Evolutionary conservation across 257 asterid genomes (phyloP).

Genomic region (Cordia subcordata): DNA sequence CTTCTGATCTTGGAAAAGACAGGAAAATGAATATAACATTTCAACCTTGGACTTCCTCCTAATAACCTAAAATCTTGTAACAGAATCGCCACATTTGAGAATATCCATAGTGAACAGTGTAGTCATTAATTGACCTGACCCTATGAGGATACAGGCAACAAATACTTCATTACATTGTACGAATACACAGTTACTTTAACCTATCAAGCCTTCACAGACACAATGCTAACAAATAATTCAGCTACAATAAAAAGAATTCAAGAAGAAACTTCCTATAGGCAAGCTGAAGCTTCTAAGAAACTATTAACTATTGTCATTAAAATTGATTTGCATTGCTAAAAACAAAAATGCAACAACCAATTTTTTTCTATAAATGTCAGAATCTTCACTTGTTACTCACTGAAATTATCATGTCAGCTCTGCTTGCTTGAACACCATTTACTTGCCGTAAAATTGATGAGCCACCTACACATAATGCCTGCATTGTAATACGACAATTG

Average conservation of each 20-base stretch:
- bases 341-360: background rate
- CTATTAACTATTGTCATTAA: background rate
- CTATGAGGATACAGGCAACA: too few species aligned
- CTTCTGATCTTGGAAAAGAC: background rate
- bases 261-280: too few species aligned
- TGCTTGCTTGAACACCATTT: conserved; percentile 77
- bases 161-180: too few species aligned
- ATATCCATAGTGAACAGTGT: too few species aligned
- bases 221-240: too few species aligned
- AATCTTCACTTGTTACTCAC: conserved; percentile 45
- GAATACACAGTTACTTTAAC: too few species aligned
- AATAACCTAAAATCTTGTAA: background rate
- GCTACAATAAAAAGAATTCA: too few species aligned
- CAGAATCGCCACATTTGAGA: too few species aligned
- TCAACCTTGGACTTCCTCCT: background rate
- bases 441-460: conserved; percentile 56
- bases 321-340: background rate
- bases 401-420: conserved; percentile 91
- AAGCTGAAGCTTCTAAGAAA: background rate
- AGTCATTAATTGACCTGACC: too few species aligned
- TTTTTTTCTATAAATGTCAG: conserved; percentile 11
- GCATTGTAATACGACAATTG: conserved; percentile 11
- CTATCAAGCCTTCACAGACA: too few species aligned
- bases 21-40: background rate
- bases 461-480: conserved; percentile 83